These are phyloP conservation scores for Petunia hybrid DNA, from an alignment of 305 asterid genomes.

Conservation along the genomic window DNA sequence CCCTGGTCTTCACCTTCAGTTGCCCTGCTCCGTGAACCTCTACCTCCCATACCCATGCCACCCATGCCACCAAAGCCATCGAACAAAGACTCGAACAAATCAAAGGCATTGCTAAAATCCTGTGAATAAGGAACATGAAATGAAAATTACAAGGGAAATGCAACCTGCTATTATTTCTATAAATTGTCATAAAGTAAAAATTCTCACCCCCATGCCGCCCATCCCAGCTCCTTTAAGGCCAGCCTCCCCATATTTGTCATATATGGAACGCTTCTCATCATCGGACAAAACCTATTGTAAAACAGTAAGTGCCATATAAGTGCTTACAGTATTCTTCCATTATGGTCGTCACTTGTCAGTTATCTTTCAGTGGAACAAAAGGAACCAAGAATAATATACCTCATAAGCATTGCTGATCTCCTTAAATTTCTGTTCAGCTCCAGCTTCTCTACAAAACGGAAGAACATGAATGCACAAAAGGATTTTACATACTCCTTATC, in stretches of 20 bases:
- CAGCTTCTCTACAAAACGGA: conserved; percentile 70
- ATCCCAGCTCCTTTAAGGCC: conserved; percentile 94
- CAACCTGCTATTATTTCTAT: not conserved
- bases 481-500: not conserved
- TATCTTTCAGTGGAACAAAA: not conserved
- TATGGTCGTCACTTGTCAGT: not conserved
- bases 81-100: conserved; percentile 83
- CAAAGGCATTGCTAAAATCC: conserved; percentile 98
- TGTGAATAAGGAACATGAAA: conserved; percentile 35
- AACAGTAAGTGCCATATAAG: conserved; percentile 8
- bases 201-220: conserved; percentile 96
- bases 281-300: conserved; percentile 83
- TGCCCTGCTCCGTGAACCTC: conserved; percentile 76
- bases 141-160: not conserved
- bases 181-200: conserved; percentile 28
- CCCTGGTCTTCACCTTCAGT: conserved; percentile 95
- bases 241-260: conserved; percentile 95
- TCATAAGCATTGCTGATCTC: conserved; percentile 98
- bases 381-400: conserved; percentile 53
- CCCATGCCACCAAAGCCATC: conserved; percentile 95
- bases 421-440: conserved; percentile 93
- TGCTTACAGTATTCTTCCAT: conserved; percentile 18
- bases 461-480: conserved; percentile 29
- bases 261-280: conserved; percentile 93
- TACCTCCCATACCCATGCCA: conserved; percentile 83